Base-by-base conservation (phyloP, 805 yeast genomes). In the Candida broadrunensis region DNA sequence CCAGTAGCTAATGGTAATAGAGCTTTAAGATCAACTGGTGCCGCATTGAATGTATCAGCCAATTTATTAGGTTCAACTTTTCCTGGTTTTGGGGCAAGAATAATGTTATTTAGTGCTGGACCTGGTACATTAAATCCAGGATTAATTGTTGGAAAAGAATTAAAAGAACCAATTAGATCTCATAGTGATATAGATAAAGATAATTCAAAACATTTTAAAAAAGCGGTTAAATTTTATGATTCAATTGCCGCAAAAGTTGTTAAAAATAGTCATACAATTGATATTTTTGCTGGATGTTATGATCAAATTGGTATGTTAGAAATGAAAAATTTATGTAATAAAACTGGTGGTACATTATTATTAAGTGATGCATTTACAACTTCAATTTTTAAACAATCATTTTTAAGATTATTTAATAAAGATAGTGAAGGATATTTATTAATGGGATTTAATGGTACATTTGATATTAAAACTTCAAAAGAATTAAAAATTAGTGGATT, bases 111-210 rank as follows among this genome's bases (percentile, higher is more conserved):
- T 57, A 81, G 96, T 31, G 95, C 91, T 39, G 99, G 99, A 47
- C 95, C 97, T 36, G 83, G 97, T 61, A 93, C 99, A 35, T 81
- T 85, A 58, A 85, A 85, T 35, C 98, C 99, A 11, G 99, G 99
- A 53, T 71, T 87, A 60, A 88, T 93, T 50, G 99, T 93, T 21
- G 88, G 91, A 34, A 81, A 84, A 18, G 93, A 89, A 62, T 76
- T 93, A 61, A 86, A 87, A 60, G 99, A 93, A 65, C 97, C 99
- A 36, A 85, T 93, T 54, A 81, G 99, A 72, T 93, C 99, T 7
- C 99, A 93, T 67, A 88, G 86, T 56, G 99, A 93, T 61, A 87
- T 93, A 50, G 98, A 93, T 62, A 83, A 89, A 50, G 97, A 91
- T 54, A 64, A 56, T 42, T 95, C 96, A 41, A 83, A 83, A 57